Conservation (phyloP, 208 protist genomes). For the Acanthamoeba lenticulata region DNA sequence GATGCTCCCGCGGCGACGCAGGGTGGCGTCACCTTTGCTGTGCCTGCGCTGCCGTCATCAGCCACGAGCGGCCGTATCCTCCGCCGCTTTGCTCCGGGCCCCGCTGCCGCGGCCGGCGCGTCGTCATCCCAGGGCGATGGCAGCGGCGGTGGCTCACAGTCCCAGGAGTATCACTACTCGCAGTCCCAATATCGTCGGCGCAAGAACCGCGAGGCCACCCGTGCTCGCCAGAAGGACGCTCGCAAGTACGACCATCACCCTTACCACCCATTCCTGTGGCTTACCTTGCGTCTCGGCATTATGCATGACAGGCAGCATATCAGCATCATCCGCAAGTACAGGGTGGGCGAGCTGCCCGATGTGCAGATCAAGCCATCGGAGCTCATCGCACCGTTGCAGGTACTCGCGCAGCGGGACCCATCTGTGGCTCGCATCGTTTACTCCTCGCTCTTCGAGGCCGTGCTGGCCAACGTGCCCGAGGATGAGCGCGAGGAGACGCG, state of each 20-base stretch:
- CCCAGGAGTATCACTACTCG: conserved; percentile 15
- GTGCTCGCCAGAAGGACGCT: neutral
- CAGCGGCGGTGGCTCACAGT: neutral
- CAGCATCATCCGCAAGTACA: conserved; percentile 79
- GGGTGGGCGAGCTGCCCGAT: conserved; percentile 89
- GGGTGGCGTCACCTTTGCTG: neutral
- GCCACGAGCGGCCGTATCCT: neutral
- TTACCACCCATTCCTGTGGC: conserved; percentile 35
- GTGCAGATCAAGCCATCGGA: conserved; percentile 88
- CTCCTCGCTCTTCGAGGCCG: conserved; percentile 55
- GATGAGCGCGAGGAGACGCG: conserved; percentile 50
- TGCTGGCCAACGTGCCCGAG: conserved; percentile 47
- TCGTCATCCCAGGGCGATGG: neutral
- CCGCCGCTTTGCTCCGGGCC: neutral
- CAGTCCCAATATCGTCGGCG: conserved; percentile 13
- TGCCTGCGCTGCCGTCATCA: neutral
- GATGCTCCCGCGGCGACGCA: neutral
- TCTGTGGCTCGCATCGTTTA: conserved; percentile 50
- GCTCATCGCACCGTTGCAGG: conserved; percentile 89
- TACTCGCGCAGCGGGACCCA: conserved; percentile 64
- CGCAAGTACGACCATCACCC: conserved; percentile 45
- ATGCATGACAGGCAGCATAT: neutral
- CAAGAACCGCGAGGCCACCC: conserved; percentile 43
- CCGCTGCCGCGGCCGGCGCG: too few relatives aligned
- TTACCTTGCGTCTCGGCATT: neutral